These are phyloP conservation scores for Eucalyptus fibrosa DNA, from an alignment of 345 rosid genomes.

Conservation along the genomic window DNA sequence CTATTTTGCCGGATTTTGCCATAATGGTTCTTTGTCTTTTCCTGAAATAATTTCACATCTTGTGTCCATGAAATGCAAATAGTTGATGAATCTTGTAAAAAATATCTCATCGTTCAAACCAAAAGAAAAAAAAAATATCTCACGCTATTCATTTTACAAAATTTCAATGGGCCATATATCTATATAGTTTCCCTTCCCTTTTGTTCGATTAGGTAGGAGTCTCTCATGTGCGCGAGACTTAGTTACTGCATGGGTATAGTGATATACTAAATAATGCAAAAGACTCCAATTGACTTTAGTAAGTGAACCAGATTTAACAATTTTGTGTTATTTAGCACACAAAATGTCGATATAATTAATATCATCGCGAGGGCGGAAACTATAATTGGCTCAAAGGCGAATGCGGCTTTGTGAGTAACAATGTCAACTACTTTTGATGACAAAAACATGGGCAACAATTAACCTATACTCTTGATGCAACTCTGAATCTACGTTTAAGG, in stretches of 20 bases:
- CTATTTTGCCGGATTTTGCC: background rate
- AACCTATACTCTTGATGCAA: too few species aligned
- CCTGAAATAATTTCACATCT: background rate
- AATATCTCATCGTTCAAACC: too few species aligned
- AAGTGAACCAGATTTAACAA: background rate
- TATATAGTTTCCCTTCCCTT: background rate
- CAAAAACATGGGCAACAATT: too few species aligned
- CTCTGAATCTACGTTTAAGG: too few species aligned
- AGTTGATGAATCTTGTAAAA: background rate
- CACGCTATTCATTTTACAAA: background rate
- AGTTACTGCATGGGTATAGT: rapidly evolving
- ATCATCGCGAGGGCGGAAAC: rapidly evolving
- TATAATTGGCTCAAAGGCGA: background rate
- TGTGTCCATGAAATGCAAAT: background rate
- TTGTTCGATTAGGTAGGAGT: background rate
- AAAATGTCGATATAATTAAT: too few species aligned
- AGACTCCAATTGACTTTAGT: background rate
- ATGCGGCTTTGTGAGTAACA: too few species aligned
- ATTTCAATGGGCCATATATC: too few species aligned
- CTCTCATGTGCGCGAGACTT: too few species aligned
- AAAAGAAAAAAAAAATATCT: too few species aligned
- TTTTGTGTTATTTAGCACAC: too few species aligned
- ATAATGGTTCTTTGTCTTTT: background rate
- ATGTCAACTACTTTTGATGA: too few species aligned
- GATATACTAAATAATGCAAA: background rate